Base-by-base conservation (phyloP, 495 filamentous ascomycete species). In the Neurospora africana region DNA sequence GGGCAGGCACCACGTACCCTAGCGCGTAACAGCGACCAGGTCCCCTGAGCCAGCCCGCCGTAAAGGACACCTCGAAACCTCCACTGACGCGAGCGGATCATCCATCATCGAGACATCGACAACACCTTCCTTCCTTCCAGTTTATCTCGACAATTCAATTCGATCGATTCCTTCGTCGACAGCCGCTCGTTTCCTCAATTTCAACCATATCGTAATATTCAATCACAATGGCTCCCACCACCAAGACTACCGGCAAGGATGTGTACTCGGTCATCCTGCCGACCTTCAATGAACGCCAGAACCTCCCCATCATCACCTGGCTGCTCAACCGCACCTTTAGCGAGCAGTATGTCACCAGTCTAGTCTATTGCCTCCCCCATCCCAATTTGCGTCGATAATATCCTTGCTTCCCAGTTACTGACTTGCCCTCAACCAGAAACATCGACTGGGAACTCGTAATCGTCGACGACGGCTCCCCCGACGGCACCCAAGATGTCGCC, bases 181-280 rank as follows among this genome's bases (percentile, higher is more conserved):
- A 33, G 53, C 53, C 41, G 23, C 69, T 70, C 69, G 35, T 30
- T 53, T 53, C 69, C 33, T 41, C 43, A 43, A 35, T 10, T 65
- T 38, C 23, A 36, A 69, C 17, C 2, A 65, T 68, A 2, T 2
- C 53, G 6, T 33, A 65, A 65, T 33, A 36, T 19, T 23, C 58
- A 27, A 27, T 72, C 38, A 68, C 40, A 68, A 82, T 83, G 81
- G 81, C 82, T 70, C 75, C 81, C 71, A 76, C 81, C 71, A 76
- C 72, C 36, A 80, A 82, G 76, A 75, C 76, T 70, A 70, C 75
- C 43, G 75, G 76, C 7, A 80, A 85, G 76, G 84, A 93, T 88
- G 94, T 96, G 82, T 99, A 97, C 87, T 94, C 94, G 74, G 91
- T 98, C 81, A 94, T 98, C 80, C 89, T 99, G 72, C 95, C 95